These are phyloP conservation scores for Serendipita sp. DNA, from an alignment of 768 basidiomycete genomes.

Conservation along the genomic window DNA sequence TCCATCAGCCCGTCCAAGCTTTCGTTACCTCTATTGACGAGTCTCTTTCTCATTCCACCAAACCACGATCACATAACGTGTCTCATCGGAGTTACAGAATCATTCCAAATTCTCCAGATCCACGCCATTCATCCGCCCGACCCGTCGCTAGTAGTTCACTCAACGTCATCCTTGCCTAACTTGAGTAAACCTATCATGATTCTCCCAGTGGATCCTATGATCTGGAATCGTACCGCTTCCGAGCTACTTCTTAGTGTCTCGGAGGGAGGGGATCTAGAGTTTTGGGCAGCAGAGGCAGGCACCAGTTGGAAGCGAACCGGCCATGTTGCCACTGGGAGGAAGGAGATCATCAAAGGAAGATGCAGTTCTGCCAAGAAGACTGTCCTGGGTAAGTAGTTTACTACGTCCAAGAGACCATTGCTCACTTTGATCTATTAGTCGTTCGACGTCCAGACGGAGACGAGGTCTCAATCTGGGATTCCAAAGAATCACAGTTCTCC, in stretches of 20 bases:
- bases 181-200: constrained; percentile 27
- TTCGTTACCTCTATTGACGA: constrained; percentile 35
- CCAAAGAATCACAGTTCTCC: constrained; percentile 82
- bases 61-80: constrained; percentile 29
- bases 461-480: constrained; percentile 93
- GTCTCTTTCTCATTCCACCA: constrained; percentile 52
- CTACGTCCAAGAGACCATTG: neutral
- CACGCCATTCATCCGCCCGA: constrained; percentile 17
- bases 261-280: constrained; percentile 60
- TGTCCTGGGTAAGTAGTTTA: constrained; percentile 46
- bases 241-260: constrained; percentile 73
- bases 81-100: constrained; percentile 50
- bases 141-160: constrained; percentile 27
- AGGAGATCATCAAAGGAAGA: constrained; percentile 47
- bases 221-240: constrained; percentile 34
- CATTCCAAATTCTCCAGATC: constrained; percentile 43
- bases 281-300: constrained; percentile 54
- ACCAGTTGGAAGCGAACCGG: constrained; percentile 51
- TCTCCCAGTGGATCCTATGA: constrained; percentile 76
- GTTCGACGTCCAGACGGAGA: constrained; percentile 42
- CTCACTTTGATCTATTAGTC: constrained; percentile 26
- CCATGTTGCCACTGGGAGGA: constrained; percentile 53
- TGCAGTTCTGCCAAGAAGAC: constrained; percentile 91
- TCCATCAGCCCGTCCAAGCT: neutral
- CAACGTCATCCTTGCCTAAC: constrained; percentile 34